Conservation (phyloP, 768 basidiomycete genomes). For the Russula sp. region DNA sequence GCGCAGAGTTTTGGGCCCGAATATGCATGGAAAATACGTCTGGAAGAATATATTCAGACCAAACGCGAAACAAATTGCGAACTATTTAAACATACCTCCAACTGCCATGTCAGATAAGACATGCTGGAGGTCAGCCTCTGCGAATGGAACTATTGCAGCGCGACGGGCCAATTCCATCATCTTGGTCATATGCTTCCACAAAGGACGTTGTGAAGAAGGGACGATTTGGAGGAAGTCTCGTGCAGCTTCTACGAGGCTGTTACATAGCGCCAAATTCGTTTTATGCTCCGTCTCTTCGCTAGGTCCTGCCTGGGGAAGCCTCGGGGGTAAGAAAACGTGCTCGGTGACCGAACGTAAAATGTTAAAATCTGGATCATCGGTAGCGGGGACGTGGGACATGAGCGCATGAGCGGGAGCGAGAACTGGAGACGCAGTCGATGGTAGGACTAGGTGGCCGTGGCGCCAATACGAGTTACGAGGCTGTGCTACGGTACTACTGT, state of each 20-base stretch:
- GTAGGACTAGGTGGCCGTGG: too few relatives aligned
- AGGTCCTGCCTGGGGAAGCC: constrained; percentile 18
- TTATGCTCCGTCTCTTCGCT: background rate
- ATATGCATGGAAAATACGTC: constrained; percentile 43
- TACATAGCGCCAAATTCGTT: constrained; percentile 6
- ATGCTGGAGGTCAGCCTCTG: constrained; percentile 1
- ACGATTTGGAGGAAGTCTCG: background rate
- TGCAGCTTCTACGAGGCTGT: constrained; percentile 10
- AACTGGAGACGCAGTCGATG: background rate
- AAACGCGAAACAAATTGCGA: background rate
- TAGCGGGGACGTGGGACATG: background rate
- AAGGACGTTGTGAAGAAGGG: background rate
- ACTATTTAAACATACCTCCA: constrained; percentile 6
- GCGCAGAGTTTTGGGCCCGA: constrained; percentile 47
- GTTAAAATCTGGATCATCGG: too few relatives aligned
- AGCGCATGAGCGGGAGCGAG: background rate
- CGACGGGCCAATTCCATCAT: background rate
- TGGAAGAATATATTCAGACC: constrained; percentile 27
- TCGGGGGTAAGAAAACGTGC: constrained; percentile 19
- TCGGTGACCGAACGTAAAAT: background rate
- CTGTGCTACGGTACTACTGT: too few relatives aligned
- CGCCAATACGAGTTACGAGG: too few relatives aligned
- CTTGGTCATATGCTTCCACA: constrained; percentile 8
- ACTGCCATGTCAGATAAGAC: constrained; percentile 7
- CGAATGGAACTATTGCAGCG: background rate